Percentiles rank a stretch among this genome's conserved stretches.
These are phyloP conservation scores for Huntiella abstrusa DNA, from an alignment of 2,329 filamentous ascomycete genomes.

Conservation along the genomic window DNA sequence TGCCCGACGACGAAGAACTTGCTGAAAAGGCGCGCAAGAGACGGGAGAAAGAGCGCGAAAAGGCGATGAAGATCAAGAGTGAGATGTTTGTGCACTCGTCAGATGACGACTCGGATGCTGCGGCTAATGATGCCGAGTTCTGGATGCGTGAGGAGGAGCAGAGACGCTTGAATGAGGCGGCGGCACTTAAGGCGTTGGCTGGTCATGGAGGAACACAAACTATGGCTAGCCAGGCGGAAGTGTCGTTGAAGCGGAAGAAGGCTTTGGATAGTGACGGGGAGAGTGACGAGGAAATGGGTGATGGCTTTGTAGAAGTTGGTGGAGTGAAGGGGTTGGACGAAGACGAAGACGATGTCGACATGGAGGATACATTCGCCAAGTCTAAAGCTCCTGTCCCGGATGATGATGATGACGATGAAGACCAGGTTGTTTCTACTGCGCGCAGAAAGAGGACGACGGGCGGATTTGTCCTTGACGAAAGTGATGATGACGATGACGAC, in stretches of 20 bases:
- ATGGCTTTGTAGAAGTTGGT: not conserved
- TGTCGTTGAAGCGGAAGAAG: constrained; percentile 8
- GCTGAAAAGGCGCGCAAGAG: constrained; percentile 43
- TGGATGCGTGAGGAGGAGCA: constrained; percentile 53
- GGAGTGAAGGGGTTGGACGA: not conserved
- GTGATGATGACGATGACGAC: constrained; percentile 6
- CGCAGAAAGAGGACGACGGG: constrained; percentile 5
- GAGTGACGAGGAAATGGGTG: constrained; percentile 7
- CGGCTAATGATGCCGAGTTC: constrained; percentile 50
- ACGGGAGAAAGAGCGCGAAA: constrained; percentile 53
- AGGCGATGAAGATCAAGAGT: constrained; percentile 65
- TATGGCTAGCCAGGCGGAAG: not conserved
- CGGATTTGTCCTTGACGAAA: constrained; percentile 8
- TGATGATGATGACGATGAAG: constrained; percentile 5
- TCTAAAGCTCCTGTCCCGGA: not conserved
- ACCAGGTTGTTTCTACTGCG: not conserved
- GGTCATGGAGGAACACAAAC: not conserved
- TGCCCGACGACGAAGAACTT: constrained; percentile 42
- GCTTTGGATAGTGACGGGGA: constrained; percentile 3
- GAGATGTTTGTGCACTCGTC: constrained; percentile 61
- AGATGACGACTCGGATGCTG: constrained; percentile 77
- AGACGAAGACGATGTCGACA: not conserved
- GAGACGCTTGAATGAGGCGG: constrained; percentile 12
- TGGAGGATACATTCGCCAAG: not conserved
- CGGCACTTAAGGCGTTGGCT: constrained; percentile 2